Conservation (phyloP, 129 eudicot species). For the Saussurea involucrata region DNA sequence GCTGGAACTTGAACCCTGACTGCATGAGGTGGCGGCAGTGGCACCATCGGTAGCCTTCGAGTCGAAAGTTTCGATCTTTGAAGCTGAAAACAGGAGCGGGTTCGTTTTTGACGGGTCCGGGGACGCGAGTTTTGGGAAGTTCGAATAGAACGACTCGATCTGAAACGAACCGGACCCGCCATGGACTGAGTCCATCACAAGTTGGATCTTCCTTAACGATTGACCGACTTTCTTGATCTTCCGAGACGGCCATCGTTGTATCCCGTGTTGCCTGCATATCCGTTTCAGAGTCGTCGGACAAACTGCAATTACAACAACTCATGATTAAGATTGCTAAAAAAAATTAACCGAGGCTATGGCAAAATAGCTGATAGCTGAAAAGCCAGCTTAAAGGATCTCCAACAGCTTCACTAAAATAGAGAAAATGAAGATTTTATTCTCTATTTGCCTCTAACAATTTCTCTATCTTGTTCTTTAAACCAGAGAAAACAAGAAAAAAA, state of each 20-base stretch:
- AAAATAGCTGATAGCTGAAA: not conserved
- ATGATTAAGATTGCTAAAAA: not conserved
- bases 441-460: no score
- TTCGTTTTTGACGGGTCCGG: constrained; percentile 44
- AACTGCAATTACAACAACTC: constrained; percentile 45
- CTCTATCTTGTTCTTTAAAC: no score
- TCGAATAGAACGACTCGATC: constrained; percentile 72
- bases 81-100: constrained; percentile 33
- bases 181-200: constrained; percentile 86
- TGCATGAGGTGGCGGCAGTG: constrained; percentile 57
- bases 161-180: constrained; percentile 70
- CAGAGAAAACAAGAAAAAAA: no score
- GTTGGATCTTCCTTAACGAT: constrained; percentile 80
- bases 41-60: constrained; percentile 29
- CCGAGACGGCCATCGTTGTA: constrained; percentile 95
- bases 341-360: not conserved
- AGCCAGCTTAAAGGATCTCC: not conserved
- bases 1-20: constrained; percentile 71
- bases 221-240: constrained; percentile 98
- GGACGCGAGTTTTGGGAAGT: constrained; percentile 78
- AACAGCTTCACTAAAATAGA: no score
- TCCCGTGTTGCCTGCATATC: constrained; percentile 93
- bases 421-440: no score
- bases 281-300: constrained; percentile 96
- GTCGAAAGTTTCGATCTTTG: constrained; percentile 25